Evolutionary conservation across 305 asterid genomes (phyloP), one percentile per base, ranked within the genome.

Genomic region (Fraxinus albicans): DNA sequence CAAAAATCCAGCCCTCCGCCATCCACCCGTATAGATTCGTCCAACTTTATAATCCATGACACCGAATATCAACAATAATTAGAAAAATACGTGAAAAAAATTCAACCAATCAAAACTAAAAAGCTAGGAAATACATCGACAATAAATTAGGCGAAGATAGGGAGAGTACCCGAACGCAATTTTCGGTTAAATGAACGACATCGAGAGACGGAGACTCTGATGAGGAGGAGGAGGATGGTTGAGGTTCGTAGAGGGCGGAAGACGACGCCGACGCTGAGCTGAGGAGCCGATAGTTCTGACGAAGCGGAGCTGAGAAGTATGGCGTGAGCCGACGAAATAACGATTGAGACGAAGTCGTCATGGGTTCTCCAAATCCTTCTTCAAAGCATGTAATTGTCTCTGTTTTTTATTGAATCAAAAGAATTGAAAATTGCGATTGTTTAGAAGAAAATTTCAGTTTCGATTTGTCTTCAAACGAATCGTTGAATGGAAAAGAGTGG

Each of bases 161-260:
- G 73, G 75, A 79, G 53, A 74, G 42, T 92, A 96, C 99, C 92
- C 92, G 88, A 78, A 94, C 89, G 86, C 98, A 96, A 86, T 89
- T 91, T 3, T 91, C 94, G 78, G 96, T 92, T 90, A 96, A 78
- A 47, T 89, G 87, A 29, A 94, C 86, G 65, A 88, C 83, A 21
- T 90, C 93, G 5, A 87, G 0, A 65, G 93, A 73, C 42, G 90
- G 69, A 21, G 91, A 83, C 47, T 89, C 89, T 73, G 86, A 44
- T 2, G 85, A 86, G 12, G 84, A 86, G 12, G 84, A 86, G 9
- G 90, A 86, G 12, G 90, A 85, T 12, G 83, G 13, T 55, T 79
- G 91, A 65, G 91, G 65, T 78, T 90, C 88, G 13, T 36, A 87
- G 40, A 90, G 85, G 77, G 90, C 95, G 17, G 92, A 84, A 78